A percentile compares a stretch with the other conserved stretches of the same genome.
Conservation (phyloP, 352 stramenopile genomes). For the Phytophthora meadii region DNA sequence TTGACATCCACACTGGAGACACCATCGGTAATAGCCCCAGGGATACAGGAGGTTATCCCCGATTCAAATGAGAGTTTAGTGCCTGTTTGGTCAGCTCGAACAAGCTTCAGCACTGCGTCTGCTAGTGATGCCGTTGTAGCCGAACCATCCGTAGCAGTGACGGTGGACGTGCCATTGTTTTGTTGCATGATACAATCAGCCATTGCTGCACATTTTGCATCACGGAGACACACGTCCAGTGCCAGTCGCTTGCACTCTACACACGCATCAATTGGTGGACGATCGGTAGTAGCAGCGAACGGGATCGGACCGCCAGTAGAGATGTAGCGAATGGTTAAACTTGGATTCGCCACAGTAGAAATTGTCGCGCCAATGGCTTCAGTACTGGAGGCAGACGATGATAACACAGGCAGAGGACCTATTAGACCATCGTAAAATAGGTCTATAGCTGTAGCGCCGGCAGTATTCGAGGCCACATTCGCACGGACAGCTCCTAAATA, state of each 20-base stretch:
- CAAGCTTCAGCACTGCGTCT: constrained; percentile 49
- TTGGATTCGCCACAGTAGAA: constrained; percentile 21
- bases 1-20: constrained; percentile 34
- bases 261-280: constrained; percentile 17
- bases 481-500: constrained; percentile 51
- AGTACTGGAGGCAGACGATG: constrained; percentile 21
- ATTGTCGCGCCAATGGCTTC: constrained; percentile 14
- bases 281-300: constrained; percentile 12
- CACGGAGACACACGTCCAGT: constrained; percentile 58
- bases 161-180: constrained; percentile 8
- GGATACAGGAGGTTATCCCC: constrained; percentile 45
- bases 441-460: constrained; percentile 28
- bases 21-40: constrained; percentile 8
- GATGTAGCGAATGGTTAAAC: constrained; percentile 46
- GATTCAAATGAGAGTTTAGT: constrained; percentile 40
- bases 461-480: constrained; percentile 30
- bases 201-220: constrained; percentile 54
- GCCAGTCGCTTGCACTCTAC: constrained; percentile 47
- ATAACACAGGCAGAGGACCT: constrained; percentile 49
- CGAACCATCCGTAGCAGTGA: constrained; percentile 17
- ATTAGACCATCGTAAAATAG: constrained; percentile 61
- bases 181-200: constrained; percentile 59
- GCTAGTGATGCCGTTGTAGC: constrained; percentile 20
- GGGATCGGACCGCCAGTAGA: constrained; percentile 24
- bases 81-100: constrained; percentile 32